These are phyloP conservation scores for Ceriops tagal DNA, from an alignment of 345 rosid genomes.

Conservation along the genomic window DNA sequence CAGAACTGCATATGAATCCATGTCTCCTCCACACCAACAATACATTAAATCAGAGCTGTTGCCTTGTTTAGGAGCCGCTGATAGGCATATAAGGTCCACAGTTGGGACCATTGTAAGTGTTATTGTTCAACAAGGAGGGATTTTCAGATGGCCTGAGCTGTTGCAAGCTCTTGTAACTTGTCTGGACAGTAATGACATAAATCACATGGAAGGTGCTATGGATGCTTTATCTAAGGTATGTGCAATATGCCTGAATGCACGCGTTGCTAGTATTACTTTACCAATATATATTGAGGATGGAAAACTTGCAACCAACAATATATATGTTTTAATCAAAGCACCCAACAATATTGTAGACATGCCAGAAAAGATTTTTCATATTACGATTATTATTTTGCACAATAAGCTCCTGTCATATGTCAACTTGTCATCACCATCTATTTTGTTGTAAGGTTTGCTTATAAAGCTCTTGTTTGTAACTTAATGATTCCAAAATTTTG, in stretches of 20 bases:
- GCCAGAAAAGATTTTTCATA: too few species aligned
- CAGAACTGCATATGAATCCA: conserved; percentile 55
- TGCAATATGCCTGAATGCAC: conserved; percentile 7
- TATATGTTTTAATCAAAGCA: too few species aligned
- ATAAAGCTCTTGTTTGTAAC: too few species aligned
- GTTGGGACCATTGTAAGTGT: conserved; percentile 86
- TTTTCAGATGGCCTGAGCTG: conserved; percentile 84
- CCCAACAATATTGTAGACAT: too few species aligned
- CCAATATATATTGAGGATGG: neutral
- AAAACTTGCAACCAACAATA: too few species aligned
- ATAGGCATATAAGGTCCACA: conserved; percentile 82
- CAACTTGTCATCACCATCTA: too few species aligned
- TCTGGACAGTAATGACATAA: conserved; percentile 75
- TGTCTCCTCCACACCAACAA: conserved; percentile 59
- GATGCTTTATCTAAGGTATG: conserved; percentile 92
- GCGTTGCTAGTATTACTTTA: neutral
- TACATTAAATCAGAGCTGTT: conserved; percentile 73
- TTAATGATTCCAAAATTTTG: neutral
- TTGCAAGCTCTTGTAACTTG: conserved; percentile 76
- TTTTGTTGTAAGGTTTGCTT: too few species aligned
- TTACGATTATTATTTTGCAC: too few species aligned
- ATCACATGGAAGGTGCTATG: conserved; percentile 99
- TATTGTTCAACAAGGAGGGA: conserved; percentile 63
- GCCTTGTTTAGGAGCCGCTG: conserved; percentile 87
- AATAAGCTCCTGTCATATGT: too few species aligned